Evolutionary conservation across 2,329 filamentous ascomycete genomes (phyloP).

Genomic region (Epichloe gansuensis): DNA sequence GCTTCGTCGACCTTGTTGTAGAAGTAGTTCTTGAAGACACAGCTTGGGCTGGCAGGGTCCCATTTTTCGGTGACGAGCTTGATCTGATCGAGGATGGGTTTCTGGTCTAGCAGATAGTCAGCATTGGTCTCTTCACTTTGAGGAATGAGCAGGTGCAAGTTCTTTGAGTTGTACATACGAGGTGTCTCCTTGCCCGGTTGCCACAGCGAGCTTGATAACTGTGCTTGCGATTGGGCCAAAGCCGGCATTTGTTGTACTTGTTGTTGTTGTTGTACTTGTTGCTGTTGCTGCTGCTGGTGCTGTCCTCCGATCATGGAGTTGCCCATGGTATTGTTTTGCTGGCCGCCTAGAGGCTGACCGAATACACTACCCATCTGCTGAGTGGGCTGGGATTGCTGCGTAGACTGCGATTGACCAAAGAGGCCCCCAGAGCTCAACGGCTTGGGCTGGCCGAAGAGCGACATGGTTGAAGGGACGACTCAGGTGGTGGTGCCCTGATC

Average conservation of each 20-base stretch:
- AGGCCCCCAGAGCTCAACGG: constrained; percentile 19
- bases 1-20: constrained; percentile 73
- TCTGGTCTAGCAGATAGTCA: constrained; percentile 35
- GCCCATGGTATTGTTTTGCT: constrained; percentile 24
- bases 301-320: constrained; percentile 15
- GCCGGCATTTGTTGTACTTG: constrained; percentile 30
- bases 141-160: background rate
- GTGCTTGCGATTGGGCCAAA: constrained; percentile 31
- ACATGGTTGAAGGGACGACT: constrained; percentile 15
- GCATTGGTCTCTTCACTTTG: background rate
- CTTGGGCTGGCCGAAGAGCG: constrained; percentile 29
- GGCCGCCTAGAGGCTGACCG: constrained; percentile 20
- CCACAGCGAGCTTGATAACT: constrained; percentile 38
- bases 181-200: constrained; percentile 37
- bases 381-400: constrained; percentile 18
- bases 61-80: constrained; percentile 58
- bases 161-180: constrained; percentile 23
- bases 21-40: constrained; percentile 71
- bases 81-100: constrained; percentile 64
- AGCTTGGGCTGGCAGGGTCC: constrained; percentile 54
- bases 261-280: constrained; percentile 24
- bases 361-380: constrained; percentile 17
- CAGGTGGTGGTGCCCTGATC: constrained; percentile 1
- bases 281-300: constrained; percentile 16
- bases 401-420: constrained; percentile 26